Percentiles rank a stretch among this genome's conserved stretches.
Conservation (phyloP, 176 grass and related monocot species). For the Dactylis glomerata region DNA sequence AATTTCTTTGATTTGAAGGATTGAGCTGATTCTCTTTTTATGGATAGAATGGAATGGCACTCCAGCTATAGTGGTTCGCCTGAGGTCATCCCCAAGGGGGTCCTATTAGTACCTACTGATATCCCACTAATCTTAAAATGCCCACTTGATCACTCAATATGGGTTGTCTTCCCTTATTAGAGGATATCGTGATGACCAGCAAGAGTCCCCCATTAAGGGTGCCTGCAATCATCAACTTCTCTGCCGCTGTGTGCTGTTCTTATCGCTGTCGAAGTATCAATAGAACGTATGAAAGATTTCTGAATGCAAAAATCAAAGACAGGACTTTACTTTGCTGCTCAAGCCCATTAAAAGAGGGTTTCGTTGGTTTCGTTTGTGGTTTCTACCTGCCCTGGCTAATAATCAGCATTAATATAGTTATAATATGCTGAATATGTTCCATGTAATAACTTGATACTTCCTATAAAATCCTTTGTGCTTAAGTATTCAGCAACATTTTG, state of each 20-base stretch:
- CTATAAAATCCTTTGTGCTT: background rate
- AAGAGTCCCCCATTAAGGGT: background rate
- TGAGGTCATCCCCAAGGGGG: background rate
- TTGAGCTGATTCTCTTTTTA: background rate
- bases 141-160: background rate
- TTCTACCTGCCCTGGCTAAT: background rate
- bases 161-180: background rate
- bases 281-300: background rate
- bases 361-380: background rate
- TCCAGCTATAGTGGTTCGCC: background rate
- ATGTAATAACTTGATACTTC: background rate
- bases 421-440: background rate
- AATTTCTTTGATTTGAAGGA: background rate
- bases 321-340: background rate
- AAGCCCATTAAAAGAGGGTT: background rate
- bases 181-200: background rate
- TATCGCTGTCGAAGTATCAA: background rate
- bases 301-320: background rate
- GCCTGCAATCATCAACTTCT: background rate
- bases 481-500: background rate
- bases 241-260: background rate
- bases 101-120: background rate
- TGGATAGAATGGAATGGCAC: background rate
- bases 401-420: background rate
- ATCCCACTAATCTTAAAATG: background rate